Conservation (phyloP, 2,329 filamentous ascomycete genomes). For the Alternaria consortialis region DNA sequence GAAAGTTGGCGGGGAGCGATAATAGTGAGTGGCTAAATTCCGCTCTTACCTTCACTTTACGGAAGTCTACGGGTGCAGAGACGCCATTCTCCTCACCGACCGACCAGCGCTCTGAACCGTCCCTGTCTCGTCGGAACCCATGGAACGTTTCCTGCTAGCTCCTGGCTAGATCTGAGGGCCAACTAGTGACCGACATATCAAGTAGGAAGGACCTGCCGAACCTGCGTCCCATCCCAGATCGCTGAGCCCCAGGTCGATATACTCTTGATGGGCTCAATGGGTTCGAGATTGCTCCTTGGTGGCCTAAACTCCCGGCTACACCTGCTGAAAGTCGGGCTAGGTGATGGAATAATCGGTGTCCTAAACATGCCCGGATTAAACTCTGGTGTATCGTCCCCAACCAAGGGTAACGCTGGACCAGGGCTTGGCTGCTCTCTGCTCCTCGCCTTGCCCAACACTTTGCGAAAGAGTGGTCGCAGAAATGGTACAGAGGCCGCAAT, state of each 20-base stretch:
- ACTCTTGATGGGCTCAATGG: conserved; percentile 23
- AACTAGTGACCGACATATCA: background rate
- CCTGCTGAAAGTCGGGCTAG: conserved; percentile 27
- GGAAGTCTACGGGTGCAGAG: background rate
- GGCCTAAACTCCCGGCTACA: conserved; percentile 26
- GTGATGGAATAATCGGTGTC: conserved; percentile 38
- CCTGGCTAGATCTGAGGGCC: background rate
- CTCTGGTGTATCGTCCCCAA: conserved; percentile 17
- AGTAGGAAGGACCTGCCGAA: conserved; percentile 14
- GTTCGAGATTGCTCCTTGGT: conserved; percentile 22
- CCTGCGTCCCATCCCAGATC: conserved; percentile 27
- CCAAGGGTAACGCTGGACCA: conserved; percentile 21
- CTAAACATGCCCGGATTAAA: conserved; percentile 17
- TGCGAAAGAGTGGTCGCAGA: conserved; percentile 37
- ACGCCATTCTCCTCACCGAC: background rate
- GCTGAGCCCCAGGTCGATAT: conserved; percentile 16
- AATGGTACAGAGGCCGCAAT: conserved; percentile 46
- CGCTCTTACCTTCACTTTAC: background rate
- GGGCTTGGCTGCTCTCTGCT: conserved; percentile 24
- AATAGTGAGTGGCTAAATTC: background rate
- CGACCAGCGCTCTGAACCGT: background rate
- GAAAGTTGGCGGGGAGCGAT: background rate
- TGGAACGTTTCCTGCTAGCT: background rate
- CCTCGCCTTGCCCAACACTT: conserved; percentile 14
- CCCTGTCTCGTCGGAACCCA: background rate